These are phyloP conservation scores for Eimeria acervulina DNA, from an alignment of 169 alveolate species.

Conservation along the genomic window DNA sequence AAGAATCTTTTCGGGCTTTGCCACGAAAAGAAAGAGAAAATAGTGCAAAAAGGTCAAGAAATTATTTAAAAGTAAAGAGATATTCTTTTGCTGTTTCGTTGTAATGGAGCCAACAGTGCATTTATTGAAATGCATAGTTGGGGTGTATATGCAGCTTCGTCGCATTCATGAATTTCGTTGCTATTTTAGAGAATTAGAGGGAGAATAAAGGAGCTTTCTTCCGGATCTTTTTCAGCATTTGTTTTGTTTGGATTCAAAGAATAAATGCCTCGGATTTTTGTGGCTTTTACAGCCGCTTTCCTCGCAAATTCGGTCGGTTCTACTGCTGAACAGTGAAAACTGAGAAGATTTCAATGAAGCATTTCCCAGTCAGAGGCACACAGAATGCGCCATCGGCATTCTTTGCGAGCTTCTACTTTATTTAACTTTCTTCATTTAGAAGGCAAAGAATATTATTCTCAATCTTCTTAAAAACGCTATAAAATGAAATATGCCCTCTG, in stretches of 20 bases:
- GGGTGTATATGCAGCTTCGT: not conserved
- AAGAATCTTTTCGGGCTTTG: no score
- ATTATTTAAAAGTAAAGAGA: not conserved
- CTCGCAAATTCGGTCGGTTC: not conserved
- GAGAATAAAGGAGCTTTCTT: no score
- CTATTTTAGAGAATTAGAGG: no score
- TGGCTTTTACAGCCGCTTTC: not conserved
- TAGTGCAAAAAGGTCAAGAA: not conserved
- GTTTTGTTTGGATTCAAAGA: not conserved
- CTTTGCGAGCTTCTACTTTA: not conserved
- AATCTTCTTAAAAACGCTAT: no score
- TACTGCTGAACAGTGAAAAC: not conserved
- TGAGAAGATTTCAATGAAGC: no score
- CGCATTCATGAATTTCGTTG: not conserved
- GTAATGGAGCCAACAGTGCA: no score
- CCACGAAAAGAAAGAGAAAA: no score
- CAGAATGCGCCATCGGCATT: not conserved
- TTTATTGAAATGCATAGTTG: not conserved
- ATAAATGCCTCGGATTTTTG: not conserved
- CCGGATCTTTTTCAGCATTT: not conserved
- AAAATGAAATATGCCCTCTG: not conserved
- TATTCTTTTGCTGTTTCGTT: not conserved
- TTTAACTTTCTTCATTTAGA: slow-evolving; percentile 36
- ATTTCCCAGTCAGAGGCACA: not conserved
- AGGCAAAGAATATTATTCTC: no score